Percentiles rank a stretch among this genome's conserved stretches.
phyloP scores from a whole-genome alignment of 2,329 filamentous ascomycete genomes.

The Tetracladium maxilliforme region DNA sequence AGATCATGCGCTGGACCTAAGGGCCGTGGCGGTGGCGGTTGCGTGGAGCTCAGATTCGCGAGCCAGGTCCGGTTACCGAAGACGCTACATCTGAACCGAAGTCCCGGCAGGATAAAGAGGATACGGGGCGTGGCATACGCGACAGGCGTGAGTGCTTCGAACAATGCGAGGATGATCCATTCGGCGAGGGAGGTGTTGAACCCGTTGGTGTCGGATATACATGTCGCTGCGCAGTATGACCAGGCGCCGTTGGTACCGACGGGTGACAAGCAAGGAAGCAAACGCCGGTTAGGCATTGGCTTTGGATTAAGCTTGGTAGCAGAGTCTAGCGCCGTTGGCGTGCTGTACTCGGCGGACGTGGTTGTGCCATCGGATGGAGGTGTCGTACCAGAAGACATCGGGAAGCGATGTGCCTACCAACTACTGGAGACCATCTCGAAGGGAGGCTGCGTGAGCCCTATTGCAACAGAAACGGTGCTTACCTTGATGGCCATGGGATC shows the following conservation, averaged over 20 bases:
- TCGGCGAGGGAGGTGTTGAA: slow-evolving; percentile 79
- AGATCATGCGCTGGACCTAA: slow-evolving; percentile 64
- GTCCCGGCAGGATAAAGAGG: slow-evolving; percentile 70
- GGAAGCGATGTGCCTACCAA: slow-evolving; percentile 76
- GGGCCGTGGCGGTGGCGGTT: slow-evolving; percentile 70
- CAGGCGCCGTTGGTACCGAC: slow-evolving; percentile 43
- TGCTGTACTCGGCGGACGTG: slow-evolving; percentile 79
- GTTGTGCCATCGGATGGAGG: slow-evolving; percentile 63
- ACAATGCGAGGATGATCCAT: slow-evolving; percentile 93
- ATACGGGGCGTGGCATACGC: slow-evolving; percentile 90
- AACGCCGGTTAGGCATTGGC: slow-evolving; percentile 66
- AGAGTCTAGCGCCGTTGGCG: slow-evolving; percentile 69
- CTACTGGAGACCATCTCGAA: slow-evolving; percentile 69
- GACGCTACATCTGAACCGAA: slow-evolving; percentile 76
- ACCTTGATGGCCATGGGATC: slow-evolving; percentile 96
- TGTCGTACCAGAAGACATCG: slow-evolving; percentile 78
- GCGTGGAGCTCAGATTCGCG: slow-evolving; percentile 87
- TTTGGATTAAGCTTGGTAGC: slow-evolving; percentile 87
- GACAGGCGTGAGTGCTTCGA: slow-evolving; percentile 79
- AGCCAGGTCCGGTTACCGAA: slow-evolving; percentile 89
- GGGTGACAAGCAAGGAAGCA: slow-evolving; percentile 35
- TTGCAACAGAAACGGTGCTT: slow-evolving; percentile 61
- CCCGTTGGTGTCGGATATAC: slow-evolving; percentile 72
- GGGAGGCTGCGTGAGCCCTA: slow-evolving; percentile 66
- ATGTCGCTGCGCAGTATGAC: slow-evolving; percentile 72